These are phyloP conservation scores for Scalesia atractyloides DNA, from an alignment of 129 eudicot species.

Conservation along the genomic window DNA sequence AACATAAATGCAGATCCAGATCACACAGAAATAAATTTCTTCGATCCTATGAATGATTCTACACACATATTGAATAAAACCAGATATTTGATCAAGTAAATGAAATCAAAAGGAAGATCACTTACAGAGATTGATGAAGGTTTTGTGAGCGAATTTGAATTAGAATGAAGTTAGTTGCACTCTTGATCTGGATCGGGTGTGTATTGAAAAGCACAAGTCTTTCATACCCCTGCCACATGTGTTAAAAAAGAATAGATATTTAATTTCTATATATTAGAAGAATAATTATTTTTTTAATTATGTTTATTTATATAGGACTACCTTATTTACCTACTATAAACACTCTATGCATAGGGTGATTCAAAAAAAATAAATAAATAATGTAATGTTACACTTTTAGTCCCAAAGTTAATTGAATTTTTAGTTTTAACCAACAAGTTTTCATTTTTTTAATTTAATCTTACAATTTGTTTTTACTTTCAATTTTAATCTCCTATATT, in stretches of 20 bases:
- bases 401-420: too few relatives aligned
- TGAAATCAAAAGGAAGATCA: background rate
- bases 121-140: conserved; percentile 22
- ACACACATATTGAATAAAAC: background rate
- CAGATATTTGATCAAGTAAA: background rate
- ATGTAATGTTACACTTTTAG: too few relatives aligned
- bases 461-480: too few relatives aligned
- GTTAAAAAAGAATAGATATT: background rate
- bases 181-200: background rate
- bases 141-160: conserved; percentile 1
- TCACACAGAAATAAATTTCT: conserved; percentile 7
- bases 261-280: background rate
- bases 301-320: too few relatives aligned
- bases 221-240: background rate
- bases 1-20: conserved; percentile 21
- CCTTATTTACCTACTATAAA: too few relatives aligned
- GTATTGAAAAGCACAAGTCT: background rate
- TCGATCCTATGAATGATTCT: background rate
- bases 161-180: background rate
- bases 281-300: too few relatives aligned
- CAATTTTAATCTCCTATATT: too few relatives aligned
- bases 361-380: too few relatives aligned
- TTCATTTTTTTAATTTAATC: too few relatives aligned
- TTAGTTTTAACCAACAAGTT: too few relatives aligned
- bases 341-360: too few relatives aligned